Percentiles rank a stretch among this genome's conserved stretches.
These are phyloP conservation scores for Zymoseptoria crescenta DNA, from an alignment of 2,329 filamentous ascomycete genomes.

Conservation along the genomic window DNA sequence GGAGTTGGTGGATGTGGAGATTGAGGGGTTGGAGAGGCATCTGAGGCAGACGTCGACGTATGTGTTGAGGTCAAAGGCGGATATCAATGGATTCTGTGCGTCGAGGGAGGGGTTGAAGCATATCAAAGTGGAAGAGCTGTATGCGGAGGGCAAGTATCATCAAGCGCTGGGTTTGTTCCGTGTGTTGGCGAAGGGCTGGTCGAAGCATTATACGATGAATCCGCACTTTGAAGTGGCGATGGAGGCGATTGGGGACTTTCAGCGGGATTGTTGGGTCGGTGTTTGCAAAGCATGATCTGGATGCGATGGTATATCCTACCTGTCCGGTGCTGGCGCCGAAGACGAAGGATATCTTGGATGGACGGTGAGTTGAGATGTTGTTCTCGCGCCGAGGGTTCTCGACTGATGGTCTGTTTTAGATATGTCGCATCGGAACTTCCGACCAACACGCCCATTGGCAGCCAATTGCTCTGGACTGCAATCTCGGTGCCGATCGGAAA, in stretches of 20 bases:
- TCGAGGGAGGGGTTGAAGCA: slow-evolving; percentile 14
- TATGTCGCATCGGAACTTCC: slow-evolving; percentile 17
- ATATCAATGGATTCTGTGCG: slow-evolving; percentile 22
- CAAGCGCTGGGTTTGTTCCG: slow-evolving; percentile 18
- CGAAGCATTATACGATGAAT: slow-evolving; percentile 19
- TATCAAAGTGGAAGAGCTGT: slow-evolving; percentile 19
- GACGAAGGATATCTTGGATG: slow-evolving; percentile 25
- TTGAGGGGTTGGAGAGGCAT: slow-evolving; percentile 17
- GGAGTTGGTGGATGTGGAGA: slow-evolving; percentile 20
- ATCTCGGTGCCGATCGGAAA: slow-evolving; percentile 28
- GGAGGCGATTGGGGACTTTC: slow-evolving; percentile 22
- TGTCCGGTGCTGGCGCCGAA: slow-evolving; percentile 29
- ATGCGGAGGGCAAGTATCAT: slow-evolving; percentile 14
- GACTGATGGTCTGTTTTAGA: slow-evolving; percentile 1
- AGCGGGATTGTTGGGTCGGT: slow-evolving; percentile 25
- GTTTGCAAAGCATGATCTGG: slow-evolving; percentile 26
- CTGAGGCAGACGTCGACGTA: slow-evolving; percentile 14
- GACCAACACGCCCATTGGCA: slow-evolving; percentile 32
- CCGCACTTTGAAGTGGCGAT: slow-evolving; percentile 25
- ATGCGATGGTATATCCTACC: slow-evolving; percentile 31
- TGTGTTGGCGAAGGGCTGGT: slow-evolving; percentile 17
- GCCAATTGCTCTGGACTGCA: slow-evolving; percentile 28
- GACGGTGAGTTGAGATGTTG: slow-evolving; percentile 6
- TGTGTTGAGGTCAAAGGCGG: slow-evolving; percentile 17
- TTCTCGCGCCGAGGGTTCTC: background rate